Conservation (phyloP, 768 basidiomycete genomes). For the Coprinopsis marcescibilis region DNA sequence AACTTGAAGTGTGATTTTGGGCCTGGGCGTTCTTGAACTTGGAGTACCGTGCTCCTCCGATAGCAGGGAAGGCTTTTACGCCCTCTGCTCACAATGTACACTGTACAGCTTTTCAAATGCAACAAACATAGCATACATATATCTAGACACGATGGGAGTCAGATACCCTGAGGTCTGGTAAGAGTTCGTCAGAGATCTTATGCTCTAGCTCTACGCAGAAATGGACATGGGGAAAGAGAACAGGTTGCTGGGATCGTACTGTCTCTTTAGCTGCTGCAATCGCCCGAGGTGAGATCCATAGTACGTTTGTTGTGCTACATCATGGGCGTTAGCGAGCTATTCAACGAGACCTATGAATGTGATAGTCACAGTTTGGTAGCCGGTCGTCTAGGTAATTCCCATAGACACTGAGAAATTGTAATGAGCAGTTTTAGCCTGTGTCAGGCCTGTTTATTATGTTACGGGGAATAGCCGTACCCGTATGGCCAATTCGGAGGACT, state of each 20-base stretch:
- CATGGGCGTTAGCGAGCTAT: not conserved
- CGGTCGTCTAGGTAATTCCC: slow-evolving; percentile 39
- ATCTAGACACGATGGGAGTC: too few relatives aligned
- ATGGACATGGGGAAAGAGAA: slow-evolving; percentile 11
- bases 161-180: too few relatives aligned
- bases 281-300: slow-evolving; percentile 5
- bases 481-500: slow-evolving; percentile 29
- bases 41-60: too few relatives aligned
- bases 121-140: too few relatives aligned
- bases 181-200: too few relatives aligned
- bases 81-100: too few relatives aligned
- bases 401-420: slow-evolving; percentile 25
- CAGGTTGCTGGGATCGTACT: slow-evolving; percentile 9
- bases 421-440: not conserved
- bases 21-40: too few relatives aligned
- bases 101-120: too few relatives aligned
- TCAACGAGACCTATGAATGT: not conserved
- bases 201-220: too few relatives aligned
- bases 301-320: slow-evolving; percentile 4
- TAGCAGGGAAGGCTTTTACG: too few relatives aligned
- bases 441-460: not conserved
- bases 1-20: too few relatives aligned
- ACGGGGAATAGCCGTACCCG: slow-evolving; percentile 20
- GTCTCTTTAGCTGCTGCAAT: slow-evolving; percentile 7
- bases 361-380: slow-evolving; percentile 27